phyloP scores from a whole-genome alignment of 192 early-diverging fungal species.

The Dissophora ornata region DNA sequence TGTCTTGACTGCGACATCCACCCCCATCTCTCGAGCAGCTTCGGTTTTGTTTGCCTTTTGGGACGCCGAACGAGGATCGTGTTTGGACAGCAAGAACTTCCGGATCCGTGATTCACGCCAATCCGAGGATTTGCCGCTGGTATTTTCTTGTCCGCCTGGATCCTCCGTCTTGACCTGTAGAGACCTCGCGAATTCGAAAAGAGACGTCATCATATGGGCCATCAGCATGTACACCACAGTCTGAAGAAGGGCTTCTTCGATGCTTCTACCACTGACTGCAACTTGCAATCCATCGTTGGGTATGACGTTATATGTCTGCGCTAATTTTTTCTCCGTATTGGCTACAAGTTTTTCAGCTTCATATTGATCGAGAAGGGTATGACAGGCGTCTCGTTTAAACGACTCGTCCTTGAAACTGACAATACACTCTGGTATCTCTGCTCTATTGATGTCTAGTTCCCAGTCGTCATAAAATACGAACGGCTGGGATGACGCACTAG shows the following conservation, averaged over 20 bases:
- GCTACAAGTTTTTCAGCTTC: conserved; percentile 34
- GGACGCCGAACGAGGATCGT: neutral
- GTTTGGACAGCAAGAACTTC: conserved; percentile 29
- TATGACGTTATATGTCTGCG: conserved; percentile 19
- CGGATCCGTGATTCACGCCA: conserved; percentile 48
- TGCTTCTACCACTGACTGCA: neutral
- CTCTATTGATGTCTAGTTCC: conserved; percentile 34
- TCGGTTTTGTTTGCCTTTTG: conserved; percentile 14
- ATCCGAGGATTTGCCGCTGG: conserved; percentile 11
- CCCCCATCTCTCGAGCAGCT: conserved; percentile 44
- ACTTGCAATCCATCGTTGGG: conserved; percentile 10
- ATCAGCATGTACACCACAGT: conserved; percentile 38
- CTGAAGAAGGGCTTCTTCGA: conserved; percentile 17
- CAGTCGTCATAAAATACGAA: conserved; percentile 45
- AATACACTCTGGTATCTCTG: conserved; percentile 15
- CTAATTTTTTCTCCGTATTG: conserved; percentile 6
- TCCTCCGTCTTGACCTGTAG: conserved; percentile 23
- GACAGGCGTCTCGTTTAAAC: neutral
- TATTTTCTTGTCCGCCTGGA: neutral
- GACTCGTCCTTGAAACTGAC: conserved; percentile 24
- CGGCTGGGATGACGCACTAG: conserved; percentile 6
- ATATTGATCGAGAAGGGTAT: conserved; percentile 23
- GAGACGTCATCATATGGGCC: conserved; percentile 27
- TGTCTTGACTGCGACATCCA: conserved; percentile 26
- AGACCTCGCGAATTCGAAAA: conserved; percentile 26